Conservation (phyloP, 2,329 filamentous ascomycete species). For the Neospermospora avenae region DNA sequence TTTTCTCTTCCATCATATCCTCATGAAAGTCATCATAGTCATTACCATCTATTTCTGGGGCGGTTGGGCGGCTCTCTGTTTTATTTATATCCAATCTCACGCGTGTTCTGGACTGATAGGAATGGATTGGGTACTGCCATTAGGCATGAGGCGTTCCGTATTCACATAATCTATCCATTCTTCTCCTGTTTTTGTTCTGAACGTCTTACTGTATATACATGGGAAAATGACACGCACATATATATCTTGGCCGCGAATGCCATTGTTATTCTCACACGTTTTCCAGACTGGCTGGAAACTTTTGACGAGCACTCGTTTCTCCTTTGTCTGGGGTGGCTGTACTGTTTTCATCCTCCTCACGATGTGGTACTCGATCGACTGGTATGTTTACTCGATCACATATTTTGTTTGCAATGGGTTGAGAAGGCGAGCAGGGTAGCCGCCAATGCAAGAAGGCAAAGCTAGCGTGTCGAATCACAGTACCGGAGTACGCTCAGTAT, state of each 20-base stretch:
- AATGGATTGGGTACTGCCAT: background rate
- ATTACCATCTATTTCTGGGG: background rate
- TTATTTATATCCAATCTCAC: background rate
- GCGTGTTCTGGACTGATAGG: background rate
- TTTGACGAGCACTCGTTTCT: background rate
- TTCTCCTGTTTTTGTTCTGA: background rate
- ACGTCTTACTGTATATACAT: background rate
- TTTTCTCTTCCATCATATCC: background rate
- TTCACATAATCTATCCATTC: background rate
- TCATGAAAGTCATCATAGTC: too few relatives aligned
- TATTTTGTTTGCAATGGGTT: background rate
- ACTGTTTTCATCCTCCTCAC: background rate
- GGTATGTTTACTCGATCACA: background rate
- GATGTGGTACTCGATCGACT: background rate
- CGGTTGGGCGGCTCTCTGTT: slow-evolving; percentile 3
- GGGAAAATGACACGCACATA: background rate
- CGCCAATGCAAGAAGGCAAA: background rate
- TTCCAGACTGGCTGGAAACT: background rate
- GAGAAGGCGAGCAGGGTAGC: background rate
- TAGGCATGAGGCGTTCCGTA: background rate
- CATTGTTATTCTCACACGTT: background rate
- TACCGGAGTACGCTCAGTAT: background rate
- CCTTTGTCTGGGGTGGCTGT: background rate
- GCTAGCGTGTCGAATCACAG: background rate
- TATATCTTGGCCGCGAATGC: background rate